Evolutionary conservation across 2,329 filamentous ascomycete genomes (phyloP).

Genomic region (Huntiella decipiens): DNA sequence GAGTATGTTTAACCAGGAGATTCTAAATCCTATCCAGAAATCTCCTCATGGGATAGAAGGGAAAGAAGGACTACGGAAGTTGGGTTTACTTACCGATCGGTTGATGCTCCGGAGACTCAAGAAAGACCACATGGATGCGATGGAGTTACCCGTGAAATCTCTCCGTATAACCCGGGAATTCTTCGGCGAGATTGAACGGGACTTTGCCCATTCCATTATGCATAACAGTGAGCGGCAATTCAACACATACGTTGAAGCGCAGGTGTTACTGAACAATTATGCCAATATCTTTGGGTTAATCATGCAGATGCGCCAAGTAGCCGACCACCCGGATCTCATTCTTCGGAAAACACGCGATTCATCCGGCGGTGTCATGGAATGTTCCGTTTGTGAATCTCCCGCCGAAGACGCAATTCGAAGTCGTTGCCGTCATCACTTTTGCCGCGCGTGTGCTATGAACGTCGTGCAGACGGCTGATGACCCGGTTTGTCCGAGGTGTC

Average conservation of each 20-base stretch:
- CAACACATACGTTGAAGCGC: slow-evolving; percentile 85
- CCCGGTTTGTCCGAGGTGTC: slow-evolving; percentile 74
- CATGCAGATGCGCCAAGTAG: slow-evolving; percentile 98
- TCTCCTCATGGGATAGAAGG: slow-evolving; percentile 44
- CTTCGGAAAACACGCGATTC: slow-evolving; percentile 58
- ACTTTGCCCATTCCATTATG: slow-evolving; percentile 94
- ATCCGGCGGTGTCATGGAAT: slow-evolving; percentile 78
- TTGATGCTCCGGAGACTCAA: slow-evolving; percentile 96
- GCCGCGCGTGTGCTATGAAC: slow-evolving; percentile 23
- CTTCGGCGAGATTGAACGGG: slow-evolving; percentile 88
- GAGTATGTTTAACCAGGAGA: slow-evolving; percentile 75
- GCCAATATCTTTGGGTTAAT: slow-evolving; percentile 98
- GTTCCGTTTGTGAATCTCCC: slow-evolving; percentile 89
- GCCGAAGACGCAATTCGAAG: slow-evolving; percentile 89
- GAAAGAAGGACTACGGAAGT: slow-evolving; percentile 53
- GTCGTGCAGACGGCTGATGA: slow-evolving; percentile 59
- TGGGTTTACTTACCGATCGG: slow-evolving; percentile 72
- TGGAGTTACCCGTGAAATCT: slow-evolving; percentile 93
- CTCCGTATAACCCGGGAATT: slow-evolving; percentile 85
- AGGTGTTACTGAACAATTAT: slow-evolving; percentile 91
- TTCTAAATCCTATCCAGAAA: slow-evolving; percentile 63
- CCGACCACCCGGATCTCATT: slow-evolving; percentile 87
- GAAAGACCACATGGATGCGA: slow-evolving; percentile 77
- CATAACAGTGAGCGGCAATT: slow-evolving; percentile 74
- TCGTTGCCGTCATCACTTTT: slow-evolving; percentile 67